These are phyloP conservation scores for Aspergillus phoenicis DNA, from an alignment of 2,329 filamentous ascomycete species.

Conservation along the genomic window DNA sequence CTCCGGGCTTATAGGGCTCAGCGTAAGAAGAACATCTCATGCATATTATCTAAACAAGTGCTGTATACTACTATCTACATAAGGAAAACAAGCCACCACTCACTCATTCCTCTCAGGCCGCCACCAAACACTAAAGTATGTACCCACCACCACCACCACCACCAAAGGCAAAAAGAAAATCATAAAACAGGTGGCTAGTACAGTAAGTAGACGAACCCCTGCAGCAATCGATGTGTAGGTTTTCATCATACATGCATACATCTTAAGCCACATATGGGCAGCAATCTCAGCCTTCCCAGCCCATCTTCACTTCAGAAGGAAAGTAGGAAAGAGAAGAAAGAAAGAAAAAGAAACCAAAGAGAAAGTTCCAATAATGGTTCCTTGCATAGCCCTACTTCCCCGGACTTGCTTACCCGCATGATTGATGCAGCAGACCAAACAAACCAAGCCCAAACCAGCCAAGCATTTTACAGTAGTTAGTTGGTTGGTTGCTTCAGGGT, in stretches of 20 bases:
- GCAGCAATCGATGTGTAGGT: neutral
- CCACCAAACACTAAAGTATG: neutral
- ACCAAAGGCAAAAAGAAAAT: neutral
- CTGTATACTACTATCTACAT: no score
- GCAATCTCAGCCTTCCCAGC: neutral
- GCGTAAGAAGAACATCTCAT: neutral
- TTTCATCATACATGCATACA: neutral
- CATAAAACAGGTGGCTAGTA: neutral
- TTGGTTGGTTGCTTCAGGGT: no score
- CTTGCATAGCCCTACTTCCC: conserved; percentile 10
- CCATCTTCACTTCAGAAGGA: no score
- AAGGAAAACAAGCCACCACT: neutral
- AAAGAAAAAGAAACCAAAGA: neutral
- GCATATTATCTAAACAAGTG: no score
- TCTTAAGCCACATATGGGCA: neutral
- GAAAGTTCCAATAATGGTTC: conserved; percentile 4
- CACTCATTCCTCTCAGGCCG: neutral
- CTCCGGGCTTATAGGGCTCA: neutral
- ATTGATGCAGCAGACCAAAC: neutral
- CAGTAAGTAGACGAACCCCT: neutral
- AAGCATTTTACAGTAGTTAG: neutral
- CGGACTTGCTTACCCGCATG: conserved; percentile 3
- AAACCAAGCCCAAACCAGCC: neutral
- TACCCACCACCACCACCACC: neutral
- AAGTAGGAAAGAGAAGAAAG: neutral